Conservation (phyloP, 1,284 basidiomycete genomes). For the Ceraceosorus guamensis region DNA sequence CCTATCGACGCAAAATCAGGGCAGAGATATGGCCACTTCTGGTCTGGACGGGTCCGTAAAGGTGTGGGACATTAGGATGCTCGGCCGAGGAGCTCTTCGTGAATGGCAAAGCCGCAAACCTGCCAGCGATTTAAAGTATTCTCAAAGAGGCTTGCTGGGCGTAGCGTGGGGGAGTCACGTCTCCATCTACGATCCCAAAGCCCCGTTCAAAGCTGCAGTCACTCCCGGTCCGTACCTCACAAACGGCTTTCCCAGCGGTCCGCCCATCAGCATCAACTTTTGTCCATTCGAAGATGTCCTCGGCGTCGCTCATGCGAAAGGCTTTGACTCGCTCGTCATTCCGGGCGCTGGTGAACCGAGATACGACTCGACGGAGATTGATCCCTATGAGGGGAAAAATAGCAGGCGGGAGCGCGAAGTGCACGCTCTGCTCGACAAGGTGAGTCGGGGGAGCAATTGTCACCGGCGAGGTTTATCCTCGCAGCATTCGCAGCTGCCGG, state of each 20-base stretch:
- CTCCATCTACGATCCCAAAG: slow-evolving; percentile 56
- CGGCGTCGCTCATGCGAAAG: slow-evolving; percentile 63
- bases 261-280: slow-evolving; percentile 61
- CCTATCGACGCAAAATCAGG: slow-evolving; percentile 66
- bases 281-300: slow-evolving; percentile 90
- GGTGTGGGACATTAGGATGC: slow-evolving; percentile 90
- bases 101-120: slow-evolving; percentile 65
- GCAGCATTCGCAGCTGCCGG: too few species aligned
- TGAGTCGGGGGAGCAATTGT: slow-evolving; percentile 44
- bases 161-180: slow-evolving; percentile 69
- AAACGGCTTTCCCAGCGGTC: slow-evolving; percentile 50
- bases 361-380: slow-evolving; percentile 85
- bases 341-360: slow-evolving; percentile 90
- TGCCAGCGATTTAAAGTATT: slow-evolving; percentile 50
- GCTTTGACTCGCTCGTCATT: slow-evolving; percentile 76
- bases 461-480: background rate
- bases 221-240: slow-evolving; percentile 54
- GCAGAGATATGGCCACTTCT: slow-evolving; percentile 81
- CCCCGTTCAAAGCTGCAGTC: slow-evolving; percentile 19
- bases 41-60: slow-evolving; percentile 85
- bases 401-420: slow-evolving; percentile 84
- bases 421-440: slow-evolving; percentile 83
- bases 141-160: slow-evolving; percentile 70
- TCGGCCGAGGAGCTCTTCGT: slow-evolving; percentile 70
- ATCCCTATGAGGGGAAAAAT: slow-evolving; percentile 84